Evolutionary conservation across 2,329 filamentous ascomycete species (phyloP).

Genomic region (Aspergillus piperis): DNA sequence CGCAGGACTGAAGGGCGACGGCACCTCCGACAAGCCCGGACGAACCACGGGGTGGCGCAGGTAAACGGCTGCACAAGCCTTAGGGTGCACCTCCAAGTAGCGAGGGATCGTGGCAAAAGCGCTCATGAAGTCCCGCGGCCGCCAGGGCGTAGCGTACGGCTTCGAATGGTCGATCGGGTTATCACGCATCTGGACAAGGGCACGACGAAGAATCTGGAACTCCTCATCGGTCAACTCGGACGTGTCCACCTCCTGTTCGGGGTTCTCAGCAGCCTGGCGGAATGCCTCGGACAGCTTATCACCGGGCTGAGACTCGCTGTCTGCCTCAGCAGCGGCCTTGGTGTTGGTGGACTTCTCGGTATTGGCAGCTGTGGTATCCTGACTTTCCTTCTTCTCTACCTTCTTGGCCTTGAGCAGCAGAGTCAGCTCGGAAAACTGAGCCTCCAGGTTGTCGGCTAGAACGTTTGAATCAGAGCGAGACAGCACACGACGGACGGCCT

Average conservation of each 20-base stretch:
- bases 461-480: conserved; percentile 52
- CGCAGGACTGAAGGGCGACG: conserved; percentile 72
- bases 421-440: conserved; percentile 57
- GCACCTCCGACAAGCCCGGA: conserved; percentile 76
- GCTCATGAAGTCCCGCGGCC: conserved; percentile 80
- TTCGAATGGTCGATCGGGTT: conserved; percentile 77
- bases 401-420: conserved; percentile 48
- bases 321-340: not conserved
- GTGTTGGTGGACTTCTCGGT: conserved; percentile 14
- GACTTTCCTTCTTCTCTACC: conserved; percentile 22
- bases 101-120: conserved; percentile 93
- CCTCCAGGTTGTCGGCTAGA: conserved; percentile 52
- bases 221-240: conserved; percentile 52
- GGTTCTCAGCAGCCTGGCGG: conserved; percentile 33
- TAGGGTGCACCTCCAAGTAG: conserved; percentile 97
- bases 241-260: conserved; percentile 39
- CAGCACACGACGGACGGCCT: conserved; percentile 64
- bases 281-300: conserved; percentile 38
- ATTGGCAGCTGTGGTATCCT: conserved; percentile 12
- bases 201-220: conserved; percentile 51
- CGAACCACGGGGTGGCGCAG: conserved; percentile 89
- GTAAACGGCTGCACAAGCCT: conserved; percentile 93
- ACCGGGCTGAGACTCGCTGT: conserved; percentile 20
- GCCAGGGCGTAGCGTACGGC: conserved; percentile 90
- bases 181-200: conserved; percentile 66